Evolutionary conservation across 257 asterid species (phyloP).

Genomic region (Orobanche coerulescens): DNA sequence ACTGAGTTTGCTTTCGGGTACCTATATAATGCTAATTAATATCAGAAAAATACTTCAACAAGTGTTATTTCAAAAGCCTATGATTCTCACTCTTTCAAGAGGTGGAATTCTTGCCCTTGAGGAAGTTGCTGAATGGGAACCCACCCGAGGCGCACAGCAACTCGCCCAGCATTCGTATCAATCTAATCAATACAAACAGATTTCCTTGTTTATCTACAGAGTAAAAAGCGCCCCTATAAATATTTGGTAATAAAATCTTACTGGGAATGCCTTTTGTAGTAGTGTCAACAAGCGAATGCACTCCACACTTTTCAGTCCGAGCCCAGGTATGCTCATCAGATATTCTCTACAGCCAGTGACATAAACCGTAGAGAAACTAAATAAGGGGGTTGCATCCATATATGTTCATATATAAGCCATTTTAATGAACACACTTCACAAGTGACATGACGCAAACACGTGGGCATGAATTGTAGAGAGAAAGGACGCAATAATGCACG

Average conservation of each 20-base stretch:
- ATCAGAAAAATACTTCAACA: neutral
- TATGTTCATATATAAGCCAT: no score
- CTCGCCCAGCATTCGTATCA: constrained; percentile 25
- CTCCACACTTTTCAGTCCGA: constrained; percentile 27
- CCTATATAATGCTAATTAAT: constrained; percentile 3
- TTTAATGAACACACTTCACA: no score
- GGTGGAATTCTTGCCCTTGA: constrained; percentile 6
- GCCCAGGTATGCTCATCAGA: constrained; percentile 17
- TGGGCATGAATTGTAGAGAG: no score
- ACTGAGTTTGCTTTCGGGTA: constrained; percentile 14
- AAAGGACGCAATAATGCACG: no score
- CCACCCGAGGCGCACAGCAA: constrained; percentile 25
- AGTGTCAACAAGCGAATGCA: constrained; percentile 24
- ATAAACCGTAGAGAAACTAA: no score
- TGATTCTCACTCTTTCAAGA: neutral
- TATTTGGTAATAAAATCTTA: neutral
- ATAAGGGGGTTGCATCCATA: no score
- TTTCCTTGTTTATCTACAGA: neutral
- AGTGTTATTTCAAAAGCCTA: neutral
- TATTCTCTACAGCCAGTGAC: constrained; percentile 16
- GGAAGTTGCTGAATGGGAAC: constrained; percentile 16
- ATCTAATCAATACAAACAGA: constrained; percentile 13
- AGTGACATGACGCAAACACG: no score
- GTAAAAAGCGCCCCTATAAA: neutral
- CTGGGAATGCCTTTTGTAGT: constrained; percentile 18